These are phyloP conservation scores for Zygoascus sp. DNA, from an alignment of 1,139 yeast genomes.

Conservation along the genomic window DNA sequence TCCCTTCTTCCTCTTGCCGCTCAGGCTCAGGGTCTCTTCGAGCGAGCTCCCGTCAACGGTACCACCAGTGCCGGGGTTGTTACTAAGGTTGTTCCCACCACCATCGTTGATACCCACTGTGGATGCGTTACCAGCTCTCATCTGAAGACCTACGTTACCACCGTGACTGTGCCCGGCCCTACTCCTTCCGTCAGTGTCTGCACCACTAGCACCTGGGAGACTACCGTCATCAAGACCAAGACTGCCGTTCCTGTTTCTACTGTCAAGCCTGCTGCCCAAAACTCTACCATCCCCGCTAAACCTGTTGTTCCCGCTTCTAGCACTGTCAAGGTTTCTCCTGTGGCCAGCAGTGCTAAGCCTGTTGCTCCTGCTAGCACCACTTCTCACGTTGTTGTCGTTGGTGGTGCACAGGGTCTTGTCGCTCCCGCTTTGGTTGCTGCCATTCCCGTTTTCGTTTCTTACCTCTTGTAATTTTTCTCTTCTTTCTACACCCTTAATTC, in stretches of 20 bases:
- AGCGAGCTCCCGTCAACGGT: neutral
- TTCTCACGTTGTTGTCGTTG: too few relatives aligned
- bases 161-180: neutral
- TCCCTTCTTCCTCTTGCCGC: neutral
- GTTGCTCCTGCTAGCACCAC: neutral
- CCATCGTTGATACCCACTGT: neutral
- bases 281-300: neutral
- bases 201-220: neutral
- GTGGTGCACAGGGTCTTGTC: neutral
- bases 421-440: neutral
- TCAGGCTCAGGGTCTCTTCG: neutral
- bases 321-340: neutral
- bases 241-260: neutral
- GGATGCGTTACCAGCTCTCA: neutral
- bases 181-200: neutral
- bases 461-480: neutral
- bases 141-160: neutral
- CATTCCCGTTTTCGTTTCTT: neutral
- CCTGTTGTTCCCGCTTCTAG: neutral
- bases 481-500: neutral
- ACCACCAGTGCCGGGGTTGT: neutral
- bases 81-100: neutral
- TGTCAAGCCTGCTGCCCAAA: neutral
- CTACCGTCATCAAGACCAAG: neutral
- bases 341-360: neutral